A percentile compares a stretch with the other conserved stretches of the same genome.
These are phyloP conservation scores for Blastobotrys chiropterorum DNA, from an alignment of 805 yeast species.

Conservation along the genomic window DNA sequence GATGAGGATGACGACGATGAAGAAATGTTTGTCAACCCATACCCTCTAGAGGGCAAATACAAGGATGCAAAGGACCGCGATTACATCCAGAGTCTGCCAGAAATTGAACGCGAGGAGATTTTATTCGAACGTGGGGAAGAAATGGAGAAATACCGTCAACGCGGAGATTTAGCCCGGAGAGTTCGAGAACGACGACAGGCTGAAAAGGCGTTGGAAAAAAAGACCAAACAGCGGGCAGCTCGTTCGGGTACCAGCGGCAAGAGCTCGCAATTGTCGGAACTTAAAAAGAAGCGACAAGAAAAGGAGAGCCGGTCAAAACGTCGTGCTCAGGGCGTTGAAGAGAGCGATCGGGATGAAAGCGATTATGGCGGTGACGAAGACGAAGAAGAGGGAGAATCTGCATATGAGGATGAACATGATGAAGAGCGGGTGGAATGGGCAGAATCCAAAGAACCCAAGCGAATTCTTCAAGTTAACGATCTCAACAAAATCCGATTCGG, in stretches of 20 bases:
- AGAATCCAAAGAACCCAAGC: conserved; percentile 36
- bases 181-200: conserved; percentile 39
- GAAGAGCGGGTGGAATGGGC: conserved; percentile 47
- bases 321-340: conserved; percentile 13
- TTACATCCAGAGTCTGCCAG: conserved; percentile 57
- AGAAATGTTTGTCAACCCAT: conserved; percentile 53
- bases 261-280: conserved; percentile 49
- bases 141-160: conserved; percentile 81
- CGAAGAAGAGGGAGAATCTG: conserved; percentile 33
- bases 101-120: conserved; percentile 85
- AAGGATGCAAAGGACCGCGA: conserved; percentile 74
- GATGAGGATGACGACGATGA: conserved; percentile 32
- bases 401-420: conserved; percentile 40
- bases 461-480: conserved; percentile 52
- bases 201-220: conserved; percentile 23
- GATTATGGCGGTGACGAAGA: conserved; percentile 42
- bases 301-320: conserved; percentile 24
- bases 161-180: conserved; percentile 76
- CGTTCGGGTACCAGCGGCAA: conserved; percentile 27
- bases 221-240: conserved; percentile 17
- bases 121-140: conserved; percentile 90
- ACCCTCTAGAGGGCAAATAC: conserved; percentile 89
- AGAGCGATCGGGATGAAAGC: conserved; percentile 19
- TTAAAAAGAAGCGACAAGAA: conserved; percentile 69
- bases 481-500: conserved; percentile 72